Evolutionary conservation across 257 asterid genomes (phyloP).

Genomic region (Paulownia fortunei): DNA sequence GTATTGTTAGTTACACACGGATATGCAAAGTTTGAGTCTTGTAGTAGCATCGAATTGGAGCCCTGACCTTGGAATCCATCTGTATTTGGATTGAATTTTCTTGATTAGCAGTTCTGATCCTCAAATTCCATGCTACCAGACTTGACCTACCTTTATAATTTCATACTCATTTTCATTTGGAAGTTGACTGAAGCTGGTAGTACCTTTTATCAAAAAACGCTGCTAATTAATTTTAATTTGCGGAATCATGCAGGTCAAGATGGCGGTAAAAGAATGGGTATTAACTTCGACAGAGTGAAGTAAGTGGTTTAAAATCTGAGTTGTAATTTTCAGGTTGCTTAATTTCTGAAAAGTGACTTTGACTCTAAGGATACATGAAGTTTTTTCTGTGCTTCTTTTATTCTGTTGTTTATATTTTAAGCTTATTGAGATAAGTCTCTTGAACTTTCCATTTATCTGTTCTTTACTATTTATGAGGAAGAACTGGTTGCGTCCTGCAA

Average conservation of each 20-base stretch:
- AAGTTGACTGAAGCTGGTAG: no score
- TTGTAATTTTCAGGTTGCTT: constrained; percentile 3
- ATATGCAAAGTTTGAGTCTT: constrained; percentile 3
- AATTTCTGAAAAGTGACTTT: not conserved
- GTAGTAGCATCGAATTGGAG: constrained; percentile 11
- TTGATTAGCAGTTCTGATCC: not conserved
- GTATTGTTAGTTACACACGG: not conserved
- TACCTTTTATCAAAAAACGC: no score
- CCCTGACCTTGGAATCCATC: not conserved
- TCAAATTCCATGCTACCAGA: no score
- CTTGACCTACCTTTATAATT: no score
- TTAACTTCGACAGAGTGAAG: constrained; percentile 85
- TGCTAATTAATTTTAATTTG: constrained; percentile 28
- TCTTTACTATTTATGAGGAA: not conserved
- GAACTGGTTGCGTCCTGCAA: not conserved
- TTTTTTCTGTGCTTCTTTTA: not conserved
- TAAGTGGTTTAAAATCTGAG: constrained; percentile 45
- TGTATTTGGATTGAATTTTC: not conserved
- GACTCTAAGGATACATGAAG: not conserved
- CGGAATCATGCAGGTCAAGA: constrained; percentile 73
- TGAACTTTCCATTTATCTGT: not conserved
- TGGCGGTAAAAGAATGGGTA: constrained; percentile 95
- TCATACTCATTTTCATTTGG: no score
- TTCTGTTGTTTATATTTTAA: not conserved
- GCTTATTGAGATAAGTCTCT: not conserved